phyloP scores from a whole-genome alignment of 257 asterid genomes.

The Capsicum pubescens region DNA sequence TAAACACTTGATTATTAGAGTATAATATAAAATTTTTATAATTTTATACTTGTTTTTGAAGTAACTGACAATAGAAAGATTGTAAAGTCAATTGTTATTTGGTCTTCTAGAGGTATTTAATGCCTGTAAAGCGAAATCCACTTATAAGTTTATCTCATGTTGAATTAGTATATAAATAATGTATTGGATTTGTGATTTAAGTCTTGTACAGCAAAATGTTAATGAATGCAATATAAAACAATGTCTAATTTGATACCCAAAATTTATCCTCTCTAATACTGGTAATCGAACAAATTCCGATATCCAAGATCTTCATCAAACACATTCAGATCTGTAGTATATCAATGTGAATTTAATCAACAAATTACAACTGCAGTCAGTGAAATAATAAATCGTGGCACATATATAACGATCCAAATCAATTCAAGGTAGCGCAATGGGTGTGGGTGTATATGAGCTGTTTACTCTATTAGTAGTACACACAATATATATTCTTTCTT shows the following conservation, averaged over 20 bases:
- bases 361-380: background rate
- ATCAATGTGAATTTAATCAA: background rate
- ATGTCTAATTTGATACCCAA: background rate
- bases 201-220: background rate
- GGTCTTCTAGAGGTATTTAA: background rate
- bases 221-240: background rate
- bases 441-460: background rate
- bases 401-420: background rate
- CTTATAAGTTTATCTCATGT: background rate
- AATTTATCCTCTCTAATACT: background rate
- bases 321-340: background rate
- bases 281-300: background rate
- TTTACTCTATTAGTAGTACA: background rate
- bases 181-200: background rate
- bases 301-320: background rate
- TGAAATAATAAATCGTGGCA: background rate
- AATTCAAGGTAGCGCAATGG: background rate
- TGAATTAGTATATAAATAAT: background rate
- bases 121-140: background rate
- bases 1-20: no score
- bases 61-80: background rate
- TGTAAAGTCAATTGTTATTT: background rate
- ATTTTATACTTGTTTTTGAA: background rate
- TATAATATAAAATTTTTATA: background rate
- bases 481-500: background rate